These are phyloP conservation scores for Ramichloridium luteum DNA, from an alignment of 2,329 filamentous ascomycete genomes.

Conservation along the genomic window DNA sequence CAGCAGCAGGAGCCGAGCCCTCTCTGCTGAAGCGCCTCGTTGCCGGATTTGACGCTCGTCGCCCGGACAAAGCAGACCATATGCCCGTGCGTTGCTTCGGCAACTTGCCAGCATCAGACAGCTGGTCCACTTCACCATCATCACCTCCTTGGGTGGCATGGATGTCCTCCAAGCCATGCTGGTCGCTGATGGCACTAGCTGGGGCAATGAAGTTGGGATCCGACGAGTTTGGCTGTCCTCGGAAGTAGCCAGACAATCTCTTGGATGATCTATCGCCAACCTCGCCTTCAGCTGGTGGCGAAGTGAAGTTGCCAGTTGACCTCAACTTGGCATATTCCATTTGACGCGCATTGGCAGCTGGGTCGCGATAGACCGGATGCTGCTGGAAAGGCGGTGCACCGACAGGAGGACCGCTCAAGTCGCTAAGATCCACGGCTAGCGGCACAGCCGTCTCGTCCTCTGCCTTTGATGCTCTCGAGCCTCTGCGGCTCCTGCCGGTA, in stretches of 20 bases:
- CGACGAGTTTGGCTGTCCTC: slow-evolving; percentile 2
- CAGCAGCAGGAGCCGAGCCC: not conserved
- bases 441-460: not conserved
- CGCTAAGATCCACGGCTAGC: slow-evolving; percentile 13
- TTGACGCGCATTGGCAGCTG: slow-evolving; percentile 8
- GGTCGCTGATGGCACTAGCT: slow-evolving; percentile 9
- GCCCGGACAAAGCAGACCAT: slow-evolving; percentile 13
- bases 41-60: slow-evolving; percentile 7
- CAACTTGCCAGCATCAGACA: not conserved
- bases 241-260: slow-evolving; percentile 15
- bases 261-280: slow-evolving; percentile 5
- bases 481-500: slow-evolving; percentile 3
- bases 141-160: slow-evolving; percentile 1
- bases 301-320: slow-evolving; percentile 6
- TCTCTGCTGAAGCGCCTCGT: not conserved
- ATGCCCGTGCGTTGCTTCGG: slow-evolving; percentile 10
- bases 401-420: slow-evolving; percentile 13
- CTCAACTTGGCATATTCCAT: slow-evolving; percentile 17
- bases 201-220: slow-evolving; percentile 1
- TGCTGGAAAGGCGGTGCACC: slow-evolving; percentile 16
- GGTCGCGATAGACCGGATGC: slow-evolving; percentile 14
- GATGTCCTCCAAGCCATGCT: slow-evolving; percentile 13
- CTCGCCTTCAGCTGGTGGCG: slow-evolving; percentile 5
- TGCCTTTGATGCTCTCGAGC: not conserved
- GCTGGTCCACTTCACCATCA: not conserved